Percentiles rank a stretch among this genome's conserved stretches.
Evolutionary conservation across 768 basidiomycete genomes (phyloP).

Genomic region (Sarcodon aspratus): DNA sequence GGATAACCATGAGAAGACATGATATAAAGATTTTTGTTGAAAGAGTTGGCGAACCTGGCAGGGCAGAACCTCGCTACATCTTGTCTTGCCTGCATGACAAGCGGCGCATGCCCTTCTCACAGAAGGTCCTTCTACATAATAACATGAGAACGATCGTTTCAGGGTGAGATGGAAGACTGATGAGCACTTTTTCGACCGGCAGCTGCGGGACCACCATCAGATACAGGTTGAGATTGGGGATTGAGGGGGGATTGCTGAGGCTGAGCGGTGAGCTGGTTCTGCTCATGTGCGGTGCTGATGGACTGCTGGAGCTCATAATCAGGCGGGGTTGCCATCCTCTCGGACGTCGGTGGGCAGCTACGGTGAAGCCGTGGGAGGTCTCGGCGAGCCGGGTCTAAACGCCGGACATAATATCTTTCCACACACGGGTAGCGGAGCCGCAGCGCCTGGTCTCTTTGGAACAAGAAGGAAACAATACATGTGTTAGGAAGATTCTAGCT

Average conservation of each 20-base stretch:
- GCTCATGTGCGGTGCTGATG: constrained; percentile 14
- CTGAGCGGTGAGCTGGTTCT: constrained; percentile 20
- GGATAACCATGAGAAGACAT: background rate
- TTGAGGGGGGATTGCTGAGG: constrained; percentile 21
- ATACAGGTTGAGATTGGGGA: constrained; percentile 1
- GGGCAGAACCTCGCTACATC: constrained; percentile 73
- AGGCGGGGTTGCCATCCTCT: too few relatives aligned
- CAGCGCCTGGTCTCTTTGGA: too few relatives aligned
- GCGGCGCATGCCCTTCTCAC: constrained; percentile 73
- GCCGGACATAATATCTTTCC: too few relatives aligned
- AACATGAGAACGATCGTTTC: constrained; percentile 7
- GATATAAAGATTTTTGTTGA: constrained; percentile 4
- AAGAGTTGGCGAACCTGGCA: constrained; percentile 46
- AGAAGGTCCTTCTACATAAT: constrained; percentile 66
- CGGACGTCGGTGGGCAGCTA: too few relatives aligned
- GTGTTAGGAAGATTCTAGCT: too few relatives aligned
- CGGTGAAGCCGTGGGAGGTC: too few relatives aligned
- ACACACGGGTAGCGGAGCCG: too few relatives aligned
- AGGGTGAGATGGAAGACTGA: constrained; percentile 2
- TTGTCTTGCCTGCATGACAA: constrained; percentile 75
- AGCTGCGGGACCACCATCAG: constrained; percentile 6
- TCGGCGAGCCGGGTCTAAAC: too few relatives aligned
- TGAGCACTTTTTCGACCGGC: constrained; percentile 44
- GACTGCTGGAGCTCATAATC: background rate
- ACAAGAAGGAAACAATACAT: too few relatives aligned